Conservation (phyloP, 2,329 filamentous ascomycete species). For the Fusarium dimerum region DNA sequence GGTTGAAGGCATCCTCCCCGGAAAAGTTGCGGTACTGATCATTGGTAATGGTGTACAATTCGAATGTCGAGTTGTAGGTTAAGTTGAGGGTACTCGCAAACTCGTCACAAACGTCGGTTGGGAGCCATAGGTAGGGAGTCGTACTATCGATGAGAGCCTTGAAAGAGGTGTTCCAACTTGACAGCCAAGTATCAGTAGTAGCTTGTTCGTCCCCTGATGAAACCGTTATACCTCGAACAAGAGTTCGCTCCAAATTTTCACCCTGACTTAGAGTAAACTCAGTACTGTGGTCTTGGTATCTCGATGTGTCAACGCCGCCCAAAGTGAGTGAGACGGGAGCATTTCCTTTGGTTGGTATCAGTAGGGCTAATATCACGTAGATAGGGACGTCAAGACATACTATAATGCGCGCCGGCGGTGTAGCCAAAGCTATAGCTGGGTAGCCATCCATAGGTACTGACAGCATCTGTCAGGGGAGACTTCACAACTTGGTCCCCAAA, state of each 20-base stretch:
- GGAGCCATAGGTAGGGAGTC: slow-evolving; percentile 65
- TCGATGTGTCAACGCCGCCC: slow-evolving; percentile 68
- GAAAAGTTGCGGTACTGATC: slow-evolving; percentile 53
- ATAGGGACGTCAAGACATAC: slow-evolving; percentile 41
- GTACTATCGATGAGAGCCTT: slow-evolving; percentile 63
- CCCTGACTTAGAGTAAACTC: slow-evolving; percentile 59
- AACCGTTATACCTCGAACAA: slow-evolving; percentile 59
- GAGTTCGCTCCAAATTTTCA: slow-evolving; percentile 57
- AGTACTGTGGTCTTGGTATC: slow-evolving; percentile 61
- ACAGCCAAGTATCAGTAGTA: slow-evolving; percentile 44
- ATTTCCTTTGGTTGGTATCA: slow-evolving; percentile 31
- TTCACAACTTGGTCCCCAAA: slow-evolving; percentile 52
- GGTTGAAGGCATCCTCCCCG: slow-evolving; percentile 46
- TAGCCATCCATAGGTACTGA: slow-evolving; percentile 60
- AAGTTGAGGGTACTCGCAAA: slow-evolving; percentile 67
- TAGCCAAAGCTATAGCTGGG: slow-evolving; percentile 75
- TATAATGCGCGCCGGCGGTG: slow-evolving; percentile 74
- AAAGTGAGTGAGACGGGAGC: slow-evolving; percentile 62
- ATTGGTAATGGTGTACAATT: slow-evolving; percentile 65
- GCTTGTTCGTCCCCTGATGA: slow-evolving; percentile 32
- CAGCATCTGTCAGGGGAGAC: slow-evolving; percentile 56
- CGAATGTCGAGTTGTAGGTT: slow-evolving; percentile 62
- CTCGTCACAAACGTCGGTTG: slow-evolving; percentile 58
- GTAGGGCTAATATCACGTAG: neutral
- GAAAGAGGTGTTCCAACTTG: slow-evolving; percentile 48